phyloP scores from a whole-genome alignment of 1,284 basidiomycete genomes.

The Athelia psychrophila region DNA sequence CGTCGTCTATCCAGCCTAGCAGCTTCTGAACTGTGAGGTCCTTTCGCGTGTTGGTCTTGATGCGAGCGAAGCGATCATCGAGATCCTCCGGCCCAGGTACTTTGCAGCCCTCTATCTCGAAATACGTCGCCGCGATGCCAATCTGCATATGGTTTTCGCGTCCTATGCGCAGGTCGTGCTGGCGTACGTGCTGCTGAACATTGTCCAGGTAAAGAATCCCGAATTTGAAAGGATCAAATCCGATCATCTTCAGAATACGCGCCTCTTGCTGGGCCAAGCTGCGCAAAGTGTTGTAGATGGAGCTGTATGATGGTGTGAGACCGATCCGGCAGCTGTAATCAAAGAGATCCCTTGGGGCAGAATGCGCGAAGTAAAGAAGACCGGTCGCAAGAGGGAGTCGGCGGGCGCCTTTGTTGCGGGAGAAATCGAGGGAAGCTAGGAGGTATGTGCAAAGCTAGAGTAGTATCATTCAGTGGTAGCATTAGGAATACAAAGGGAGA shows the following conservation, averaged over 20 bases:
- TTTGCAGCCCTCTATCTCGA: slow-evolving; percentile 12
- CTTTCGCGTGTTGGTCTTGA: slow-evolving; percentile 11
- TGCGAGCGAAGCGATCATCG: slow-evolving; percentile 12
- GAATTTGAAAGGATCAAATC: neutral
- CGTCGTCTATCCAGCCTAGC: slow-evolving; percentile 17
- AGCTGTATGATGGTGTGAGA: slow-evolving; percentile 18
- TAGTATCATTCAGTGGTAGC: neutral
- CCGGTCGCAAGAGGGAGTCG: slow-evolving; percentile 19
- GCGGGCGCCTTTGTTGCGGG: slow-evolving; percentile 5
- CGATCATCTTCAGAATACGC: slow-evolving; percentile 1
- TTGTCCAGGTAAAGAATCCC: slow-evolving; percentile 17
- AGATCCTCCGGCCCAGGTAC: slow-evolving; percentile 12
- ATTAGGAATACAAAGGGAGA: neutral
- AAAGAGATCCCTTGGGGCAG: slow-evolving; percentile 20
- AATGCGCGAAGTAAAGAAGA: slow-evolving; percentile 19
- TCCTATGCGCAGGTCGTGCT: slow-evolving; percentile 17
- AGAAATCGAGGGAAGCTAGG: slow-evolving; percentile 2
- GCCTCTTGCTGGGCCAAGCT: slow-evolving; percentile 15
- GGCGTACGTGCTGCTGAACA: slow-evolving; percentile 15
- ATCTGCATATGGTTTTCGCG: slow-evolving; percentile 19
- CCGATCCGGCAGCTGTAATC: slow-evolving; percentile 17
- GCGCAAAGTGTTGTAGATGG: slow-evolving; percentile 9
- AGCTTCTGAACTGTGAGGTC: slow-evolving; percentile 19
- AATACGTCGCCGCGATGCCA: slow-evolving; percentile 16
- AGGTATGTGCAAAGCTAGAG: slow-evolving; percentile 2